phyloP scores from a whole-genome alignment of 805 yeast genomes.

The Zygosaccharomyces lentus region DNA sequence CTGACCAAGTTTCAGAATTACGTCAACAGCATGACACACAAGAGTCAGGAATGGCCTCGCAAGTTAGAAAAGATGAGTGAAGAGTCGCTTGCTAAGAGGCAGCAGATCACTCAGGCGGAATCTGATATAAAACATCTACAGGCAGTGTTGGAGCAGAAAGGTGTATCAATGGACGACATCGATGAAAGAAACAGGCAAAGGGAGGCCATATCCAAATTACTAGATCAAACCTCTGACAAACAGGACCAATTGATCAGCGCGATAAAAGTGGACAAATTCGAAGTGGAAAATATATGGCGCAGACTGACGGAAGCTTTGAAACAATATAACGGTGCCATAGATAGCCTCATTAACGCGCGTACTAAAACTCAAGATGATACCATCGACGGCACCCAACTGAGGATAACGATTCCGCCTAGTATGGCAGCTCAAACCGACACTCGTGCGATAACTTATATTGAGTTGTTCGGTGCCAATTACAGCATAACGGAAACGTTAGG shows the following conservation, averaged over 20 bases:
- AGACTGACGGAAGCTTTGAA: conserved; percentile 49
- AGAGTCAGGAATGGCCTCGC: conserved; percentile 60
- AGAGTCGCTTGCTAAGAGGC: conserved; percentile 45
- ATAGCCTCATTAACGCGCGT: conserved; percentile 28
- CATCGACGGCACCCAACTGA: conserved; percentile 34
- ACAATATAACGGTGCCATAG: conserved; percentile 55
- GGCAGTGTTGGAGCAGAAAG: conserved; percentile 46
- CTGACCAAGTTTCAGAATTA: conserved; percentile 66
- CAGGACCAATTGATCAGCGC: conserved; percentile 45
- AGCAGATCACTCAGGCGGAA: conserved; percentile 8
- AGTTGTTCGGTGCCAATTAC: conserved; percentile 11
- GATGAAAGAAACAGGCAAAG: conserved; percentile 60
- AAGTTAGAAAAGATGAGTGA: conserved; percentile 52
- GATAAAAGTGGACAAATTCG: conserved; percentile 47
- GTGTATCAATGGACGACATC: conserved; percentile 58
- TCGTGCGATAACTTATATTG: conserved; percentile 12
- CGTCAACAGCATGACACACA: conserved; percentile 59
- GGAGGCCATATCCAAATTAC: conserved; percentile 50
- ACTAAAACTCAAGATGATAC: conserved; percentile 19
- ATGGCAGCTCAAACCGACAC: conserved; percentile 13
- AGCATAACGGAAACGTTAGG: conserved; percentile 26
- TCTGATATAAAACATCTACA: conserved; percentile 41
- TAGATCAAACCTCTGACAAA: conserved; percentile 45
- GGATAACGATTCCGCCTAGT: conserved; percentile 33
- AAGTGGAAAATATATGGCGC: conserved; percentile 47